Conservation (phyloP, 305 asterid genomes). For the Euphrasia arctica region DNA sequence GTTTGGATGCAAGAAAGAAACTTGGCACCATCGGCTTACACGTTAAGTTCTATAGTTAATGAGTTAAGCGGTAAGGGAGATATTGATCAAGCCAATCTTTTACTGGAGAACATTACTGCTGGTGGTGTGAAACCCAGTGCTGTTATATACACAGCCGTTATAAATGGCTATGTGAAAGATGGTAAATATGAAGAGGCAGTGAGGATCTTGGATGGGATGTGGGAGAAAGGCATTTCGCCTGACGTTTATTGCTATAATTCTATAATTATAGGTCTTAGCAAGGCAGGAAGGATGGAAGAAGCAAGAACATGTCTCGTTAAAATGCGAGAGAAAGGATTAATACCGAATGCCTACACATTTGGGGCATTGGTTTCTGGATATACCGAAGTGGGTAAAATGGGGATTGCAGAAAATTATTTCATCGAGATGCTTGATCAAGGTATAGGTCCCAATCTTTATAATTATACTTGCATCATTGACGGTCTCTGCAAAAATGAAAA, state of each 20-base stretch:
- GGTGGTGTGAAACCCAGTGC: constrained; percentile 56
- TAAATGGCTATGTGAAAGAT: constrained; percentile 54
- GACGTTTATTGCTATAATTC: constrained; percentile 73
- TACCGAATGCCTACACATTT: constrained; percentile 71
- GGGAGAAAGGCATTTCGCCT: constrained; percentile 59
- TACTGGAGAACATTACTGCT: constrained; percentile 50
- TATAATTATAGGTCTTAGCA: constrained; percentile 69
- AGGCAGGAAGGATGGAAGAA: constrained; percentile 65
- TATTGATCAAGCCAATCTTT: constrained; percentile 47
- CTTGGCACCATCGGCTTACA: constrained; percentile 61
- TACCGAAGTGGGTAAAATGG: constrained; percentile 55
- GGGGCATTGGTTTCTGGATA: constrained; percentile 66
- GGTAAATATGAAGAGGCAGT: constrained; percentile 65
- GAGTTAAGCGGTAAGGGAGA: constrained; percentile 59
- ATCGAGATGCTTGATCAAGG: constrained; percentile 66
- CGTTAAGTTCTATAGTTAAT: constrained; percentile 53
- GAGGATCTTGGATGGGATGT: constrained; percentile 57
- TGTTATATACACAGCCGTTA: constrained; percentile 48
- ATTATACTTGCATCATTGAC: constrained; percentile 51
- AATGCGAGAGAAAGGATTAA: constrained; percentile 56
- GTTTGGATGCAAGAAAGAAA: constrained; percentile 64
- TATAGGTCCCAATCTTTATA: constrained; percentile 54
- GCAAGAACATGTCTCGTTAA: constrained; percentile 51
- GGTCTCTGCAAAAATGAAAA: constrained; percentile 71
- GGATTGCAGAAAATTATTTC: constrained; percentile 63